Evolutionary conservation across 805 yeast genomes (phyloP).

Genomic region (Clavispora fructus): DNA sequence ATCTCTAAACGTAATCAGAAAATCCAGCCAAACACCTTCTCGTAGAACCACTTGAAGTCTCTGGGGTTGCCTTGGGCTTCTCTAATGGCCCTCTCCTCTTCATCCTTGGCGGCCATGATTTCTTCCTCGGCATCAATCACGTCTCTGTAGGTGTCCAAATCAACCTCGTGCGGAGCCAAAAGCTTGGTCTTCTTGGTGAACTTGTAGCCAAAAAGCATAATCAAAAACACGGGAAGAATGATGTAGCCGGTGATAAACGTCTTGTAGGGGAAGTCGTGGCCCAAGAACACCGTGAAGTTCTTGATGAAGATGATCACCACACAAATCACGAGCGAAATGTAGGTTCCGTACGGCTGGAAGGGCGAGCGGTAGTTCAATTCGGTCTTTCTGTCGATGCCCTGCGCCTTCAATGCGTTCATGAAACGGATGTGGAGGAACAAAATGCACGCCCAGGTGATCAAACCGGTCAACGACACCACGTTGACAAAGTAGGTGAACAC

Average conservation of each 20-base stretch:
- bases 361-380: slow-evolving; percentile 60
- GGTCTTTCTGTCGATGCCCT: slow-evolving; percentile 51
- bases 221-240: slow-evolving; percentile 60
- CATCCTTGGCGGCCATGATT: slow-evolving; percentile 29
- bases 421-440: slow-evolving; percentile 63
- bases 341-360: slow-evolving; percentile 65
- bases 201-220: slow-evolving; percentile 56
- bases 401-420: slow-evolving; percentile 59
- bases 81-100: slow-evolving; percentile 29
- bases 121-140: slow-evolving; percentile 51
- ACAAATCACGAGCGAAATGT: slow-evolving; percentile 51
- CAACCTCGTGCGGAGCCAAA: slow-evolving; percentile 53
- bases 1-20: slow-evolving; percentile 24
- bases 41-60: slow-evolving; percentile 44
- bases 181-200: slow-evolving; percentile 44
- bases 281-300: slow-evolving; percentile 63
- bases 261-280: slow-evolving; percentile 44
- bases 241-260: slow-evolving; percentile 73
- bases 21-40: slow-evolving; percentile 44
- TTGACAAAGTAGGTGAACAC: slow-evolving; percentile 69
- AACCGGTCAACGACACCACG: slow-evolving; percentile 70
- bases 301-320: slow-evolving; percentile 55
- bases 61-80: slow-evolving; percentile 40
- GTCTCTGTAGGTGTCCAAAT: slow-evolving; percentile 52
- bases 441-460: slow-evolving; percentile 71